A percentile compares a stretch with the other conserved stretches of the same genome.
phyloP scores from a whole-genome alignment of 257 asterid species.

The Gentiana straminea region DNA sequence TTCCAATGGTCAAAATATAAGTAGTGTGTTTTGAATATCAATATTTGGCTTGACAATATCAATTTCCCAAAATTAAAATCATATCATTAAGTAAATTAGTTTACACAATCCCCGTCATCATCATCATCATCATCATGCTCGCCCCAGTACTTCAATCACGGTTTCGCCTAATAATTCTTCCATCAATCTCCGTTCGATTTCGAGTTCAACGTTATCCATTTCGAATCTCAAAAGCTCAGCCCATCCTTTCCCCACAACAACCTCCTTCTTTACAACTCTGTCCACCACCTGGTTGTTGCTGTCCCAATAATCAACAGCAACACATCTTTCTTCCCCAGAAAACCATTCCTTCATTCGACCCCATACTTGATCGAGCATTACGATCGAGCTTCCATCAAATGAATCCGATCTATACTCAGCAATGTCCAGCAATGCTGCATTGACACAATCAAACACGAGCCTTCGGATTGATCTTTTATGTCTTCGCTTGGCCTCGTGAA shows the following conservation, averaged over 20 bases:
- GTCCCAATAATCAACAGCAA: constrained; percentile 34
- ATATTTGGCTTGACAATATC: no score
- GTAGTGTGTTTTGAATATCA: no score
- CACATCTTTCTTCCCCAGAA: constrained; percentile 27
- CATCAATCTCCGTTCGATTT: constrained; percentile 57
- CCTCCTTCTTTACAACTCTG: constrained; percentile 58
- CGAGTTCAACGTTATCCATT: constrained; percentile 43
- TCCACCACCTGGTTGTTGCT: constrained; percentile 43
- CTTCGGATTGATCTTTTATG: constrained; percentile 65
- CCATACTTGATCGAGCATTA: constrained; percentile 58
- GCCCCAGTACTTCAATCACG: constrained; percentile 50
- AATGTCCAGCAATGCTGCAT: constrained; percentile 49
- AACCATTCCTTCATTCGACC: constrained; percentile 53
- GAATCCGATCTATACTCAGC: constrained; percentile 36
- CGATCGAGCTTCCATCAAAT: constrained; percentile 8
- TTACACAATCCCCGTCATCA: constrained; percentile 12
- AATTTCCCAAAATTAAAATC: no score
- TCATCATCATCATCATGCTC: constrained; percentile 12
- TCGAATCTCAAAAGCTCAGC: constrained; percentile 37
- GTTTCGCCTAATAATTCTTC: constrained; percentile 61
- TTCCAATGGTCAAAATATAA: no score
- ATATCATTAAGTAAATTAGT: no score
- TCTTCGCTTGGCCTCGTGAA: constrained; percentile 63
- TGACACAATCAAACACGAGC: constrained; percentile 77
- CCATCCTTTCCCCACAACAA: constrained; percentile 67